Conservation (phyloP, 352 stramenopile genomes). For the Globisporangium polare region DNA sequence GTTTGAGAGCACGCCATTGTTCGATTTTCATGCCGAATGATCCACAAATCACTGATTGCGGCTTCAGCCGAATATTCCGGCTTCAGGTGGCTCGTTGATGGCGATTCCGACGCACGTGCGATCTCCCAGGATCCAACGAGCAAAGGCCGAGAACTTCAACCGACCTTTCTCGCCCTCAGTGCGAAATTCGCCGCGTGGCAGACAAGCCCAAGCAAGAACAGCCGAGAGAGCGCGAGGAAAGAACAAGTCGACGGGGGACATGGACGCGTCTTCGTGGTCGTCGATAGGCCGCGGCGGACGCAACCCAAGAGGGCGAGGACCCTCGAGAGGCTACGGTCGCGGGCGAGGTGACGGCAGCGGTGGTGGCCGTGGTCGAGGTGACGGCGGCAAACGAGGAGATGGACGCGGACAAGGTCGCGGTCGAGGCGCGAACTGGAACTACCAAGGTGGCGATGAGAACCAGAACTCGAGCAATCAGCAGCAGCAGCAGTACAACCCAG, state of each 20-base stretch:
- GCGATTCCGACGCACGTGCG: too few species aligned
- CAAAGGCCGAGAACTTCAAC: too few species aligned
- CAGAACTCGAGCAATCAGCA: conserved; percentile 2
- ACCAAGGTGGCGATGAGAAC: not conserved
- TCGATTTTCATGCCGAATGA: too few species aligned
- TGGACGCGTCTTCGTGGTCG: not conserved
- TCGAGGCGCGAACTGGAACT: not conserved
- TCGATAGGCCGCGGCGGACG: not conserved
- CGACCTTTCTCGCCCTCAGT: too few species aligned
- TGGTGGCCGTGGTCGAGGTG: not conserved
- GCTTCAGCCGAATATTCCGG: too few species aligned
- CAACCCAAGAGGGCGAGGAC: not conserved
- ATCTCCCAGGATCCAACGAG: too few species aligned
- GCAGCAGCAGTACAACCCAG: not conserved
- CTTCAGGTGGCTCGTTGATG: too few species aligned
- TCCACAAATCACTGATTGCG: too few species aligned
- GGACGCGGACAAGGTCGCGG: not conserved
- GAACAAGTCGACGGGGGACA: not conserved
- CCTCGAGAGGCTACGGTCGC: not conserved
- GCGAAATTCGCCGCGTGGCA: not conserved
- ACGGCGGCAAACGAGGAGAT: not conserved
- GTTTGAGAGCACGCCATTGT: too few species aligned
- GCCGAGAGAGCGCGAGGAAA: not conserved
- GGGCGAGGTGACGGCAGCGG: not conserved
- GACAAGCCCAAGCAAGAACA: not conserved